phyloP scores from a whole-genome alignment of 2,329 filamentous ascomycete genomes.

The Exophiala spinifera region DNA sequence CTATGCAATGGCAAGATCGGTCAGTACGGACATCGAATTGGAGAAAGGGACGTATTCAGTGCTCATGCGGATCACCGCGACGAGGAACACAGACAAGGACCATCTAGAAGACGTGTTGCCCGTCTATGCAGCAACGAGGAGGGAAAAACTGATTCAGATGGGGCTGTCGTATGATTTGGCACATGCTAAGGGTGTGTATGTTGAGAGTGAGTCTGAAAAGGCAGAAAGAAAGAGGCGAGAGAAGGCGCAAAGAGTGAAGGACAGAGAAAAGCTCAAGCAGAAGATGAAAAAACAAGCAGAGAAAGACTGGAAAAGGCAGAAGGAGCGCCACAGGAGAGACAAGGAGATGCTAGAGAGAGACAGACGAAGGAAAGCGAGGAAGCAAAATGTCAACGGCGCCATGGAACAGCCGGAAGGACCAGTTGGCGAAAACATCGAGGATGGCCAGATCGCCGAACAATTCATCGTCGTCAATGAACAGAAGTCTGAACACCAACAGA shows the following conservation, averaged over 20 bases:
- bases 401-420: not conserved
- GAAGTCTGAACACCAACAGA: not conserved
- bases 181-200: constrained; percentile 42
- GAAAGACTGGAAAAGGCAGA: constrained; percentile 42
- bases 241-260: constrained; percentile 34
- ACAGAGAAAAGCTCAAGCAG: constrained; percentile 38
- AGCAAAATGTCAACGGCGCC: constrained; percentile 4
- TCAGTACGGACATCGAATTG: constrained; percentile 73
- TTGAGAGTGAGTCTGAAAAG: constrained; percentile 34
- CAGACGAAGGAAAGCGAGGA: constrained; percentile 32
- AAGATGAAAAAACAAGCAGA: constrained; percentile 39
- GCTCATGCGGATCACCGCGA: constrained; percentile 70
- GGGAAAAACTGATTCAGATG: constrained; percentile 65
- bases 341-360: constrained; percentile 36
- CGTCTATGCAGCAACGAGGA: constrained; percentile 57
- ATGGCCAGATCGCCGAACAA: not conserved
- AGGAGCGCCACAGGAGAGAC: constrained; percentile 39
- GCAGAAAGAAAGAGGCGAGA: constrained; percentile 6
- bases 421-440: not conserved
- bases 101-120: constrained; percentile 59
- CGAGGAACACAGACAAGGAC: constrained; percentile 49
- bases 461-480: not conserved
- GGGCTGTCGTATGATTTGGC: constrained; percentile 47
- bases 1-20: constrained; percentile 66
- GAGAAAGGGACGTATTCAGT: constrained; percentile 73